A percentile compares a stretch with the other conserved stretches of the same genome.
phyloP scores from a whole-genome alignment of 257 asterid species.

The Orobanche coerulescens region DNA sequence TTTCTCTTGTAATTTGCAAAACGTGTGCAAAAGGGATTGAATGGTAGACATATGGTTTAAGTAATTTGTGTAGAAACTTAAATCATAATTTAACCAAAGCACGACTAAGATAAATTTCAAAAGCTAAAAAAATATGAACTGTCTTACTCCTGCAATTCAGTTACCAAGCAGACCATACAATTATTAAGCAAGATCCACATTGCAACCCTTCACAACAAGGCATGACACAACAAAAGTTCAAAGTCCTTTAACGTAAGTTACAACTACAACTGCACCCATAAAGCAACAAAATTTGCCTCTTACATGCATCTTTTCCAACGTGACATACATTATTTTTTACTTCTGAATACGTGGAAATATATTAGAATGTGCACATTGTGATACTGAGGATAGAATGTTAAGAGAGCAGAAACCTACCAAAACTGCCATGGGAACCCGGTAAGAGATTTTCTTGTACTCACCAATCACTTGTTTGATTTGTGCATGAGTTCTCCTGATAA shows the following conservation, averaged over 20 bases:
- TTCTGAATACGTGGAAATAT: background rate
- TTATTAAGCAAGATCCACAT: background rate
- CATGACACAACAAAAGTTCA: constrained; percentile 5
- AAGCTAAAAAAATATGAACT: background rate
- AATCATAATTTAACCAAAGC: background rate
- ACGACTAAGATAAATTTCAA: background rate
- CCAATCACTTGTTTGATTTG: constrained; percentile 85
- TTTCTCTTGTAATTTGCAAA: background rate
- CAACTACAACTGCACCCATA: background rate
- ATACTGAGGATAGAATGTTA: constrained; percentile 3
- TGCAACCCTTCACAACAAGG: background rate
- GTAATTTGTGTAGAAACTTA: background rate
- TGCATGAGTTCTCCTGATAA: constrained; percentile 79
- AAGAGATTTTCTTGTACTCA: constrained; percentile 78
- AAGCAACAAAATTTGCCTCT: constrained; percentile 5
- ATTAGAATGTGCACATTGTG: background rate
- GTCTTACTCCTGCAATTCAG: background rate
- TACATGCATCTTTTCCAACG: background rate
- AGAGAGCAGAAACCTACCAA: constrained; percentile 47
- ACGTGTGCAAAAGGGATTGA: background rate
- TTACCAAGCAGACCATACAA: background rate
- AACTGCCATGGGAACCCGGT: constrained; percentile 83
- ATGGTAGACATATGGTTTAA: background rate
- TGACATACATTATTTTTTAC: background rate
- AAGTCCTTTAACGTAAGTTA: background rate